These are phyloP conservation scores for Brassica rapa DNA, from an alignment of 345 rosid genomes.

Conservation along the genomic window DNA sequence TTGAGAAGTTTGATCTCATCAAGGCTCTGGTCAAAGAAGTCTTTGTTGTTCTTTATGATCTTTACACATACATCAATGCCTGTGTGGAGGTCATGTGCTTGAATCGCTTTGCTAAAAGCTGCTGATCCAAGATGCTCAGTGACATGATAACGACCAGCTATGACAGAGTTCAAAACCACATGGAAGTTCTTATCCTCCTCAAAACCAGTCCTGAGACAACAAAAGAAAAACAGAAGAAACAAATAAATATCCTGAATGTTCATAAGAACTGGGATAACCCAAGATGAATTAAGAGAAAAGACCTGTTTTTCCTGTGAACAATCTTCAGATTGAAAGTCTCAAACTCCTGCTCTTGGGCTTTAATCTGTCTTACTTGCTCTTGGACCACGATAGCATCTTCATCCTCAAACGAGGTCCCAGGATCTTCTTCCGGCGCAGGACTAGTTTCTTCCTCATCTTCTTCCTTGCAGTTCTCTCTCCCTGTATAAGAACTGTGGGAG, in stretches of 20 bases:
- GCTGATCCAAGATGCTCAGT: constrained; percentile 99
- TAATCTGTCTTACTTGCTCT: constrained; percentile 95
- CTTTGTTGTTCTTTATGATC: constrained; percentile 97
- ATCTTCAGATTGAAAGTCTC: constrained; percentile 92
- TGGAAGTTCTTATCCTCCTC: constrained; percentile 99
- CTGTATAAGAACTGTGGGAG: constrained; percentile 15
- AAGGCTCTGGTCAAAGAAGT: constrained; percentile 98
- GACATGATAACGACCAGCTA: constrained; percentile 96
- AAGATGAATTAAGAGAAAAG: constrained; percentile 17
- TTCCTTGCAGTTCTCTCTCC: constrained; percentile 59
- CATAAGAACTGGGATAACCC: not conserved
- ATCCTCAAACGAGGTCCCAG: constrained; percentile 74
- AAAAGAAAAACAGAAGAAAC: constrained; percentile 11
- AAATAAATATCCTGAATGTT: constrained; percentile 4
- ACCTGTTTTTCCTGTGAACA: constrained; percentile 97
- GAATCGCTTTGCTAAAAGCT: constrained; percentile 97
- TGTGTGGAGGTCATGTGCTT: constrained; percentile 95
- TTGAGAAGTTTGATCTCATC: constrained; percentile 98
- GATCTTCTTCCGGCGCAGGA: constrained; percentile 60
- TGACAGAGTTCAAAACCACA: constrained; percentile 86
- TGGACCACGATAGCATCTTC: constrained; percentile 91
- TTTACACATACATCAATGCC: constrained; percentile 97
- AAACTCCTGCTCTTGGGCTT: constrained; percentile 93
- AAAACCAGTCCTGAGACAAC: constrained; percentile 82
- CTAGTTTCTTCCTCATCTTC: constrained; percentile 62